A percentile compares a stretch with the other conserved stretches of the same genome.
Evolutionary conservation across 768 basidiomycete species (phyloP).

Genomic region (Ramaria rubella): DNA sequence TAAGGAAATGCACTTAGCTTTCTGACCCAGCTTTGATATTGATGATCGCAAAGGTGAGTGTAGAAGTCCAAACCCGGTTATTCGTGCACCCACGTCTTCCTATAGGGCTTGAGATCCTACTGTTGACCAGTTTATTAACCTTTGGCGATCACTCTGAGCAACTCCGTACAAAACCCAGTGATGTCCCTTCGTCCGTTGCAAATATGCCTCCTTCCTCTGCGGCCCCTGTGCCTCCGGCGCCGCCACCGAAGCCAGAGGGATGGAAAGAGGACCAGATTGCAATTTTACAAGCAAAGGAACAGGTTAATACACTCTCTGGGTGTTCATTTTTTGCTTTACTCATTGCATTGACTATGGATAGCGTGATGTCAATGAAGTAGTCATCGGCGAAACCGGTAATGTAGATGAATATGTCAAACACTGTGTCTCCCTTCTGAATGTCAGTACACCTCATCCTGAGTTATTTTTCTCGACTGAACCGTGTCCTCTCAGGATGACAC

Average conservation of each 20-base stretch:
- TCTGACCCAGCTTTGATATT: constrained; percentile 66
- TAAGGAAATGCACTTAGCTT: neutral
- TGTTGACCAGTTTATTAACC: constrained; percentile 68
- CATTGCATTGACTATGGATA: constrained; percentile 2
- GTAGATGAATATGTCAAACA: constrained; percentile 64
- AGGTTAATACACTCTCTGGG: neutral
- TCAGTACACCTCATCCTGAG: constrained; percentile 21
- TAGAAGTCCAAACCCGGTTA: neutral
- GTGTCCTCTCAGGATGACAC: constrained; percentile 53
- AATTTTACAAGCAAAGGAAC: constrained; percentile 46
- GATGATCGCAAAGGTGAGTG: constrained; percentile 57
- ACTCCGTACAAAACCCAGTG: constrained; percentile 31
- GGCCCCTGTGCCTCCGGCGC: constrained; percentile 24
- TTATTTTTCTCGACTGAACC: neutral
- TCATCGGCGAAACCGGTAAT: constrained; percentile 57
- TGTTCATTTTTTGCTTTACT: neutral
- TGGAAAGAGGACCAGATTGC: constrained; percentile 63
- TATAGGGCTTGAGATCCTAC: constrained; percentile 68
- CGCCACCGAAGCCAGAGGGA: constrained; percentile 15
- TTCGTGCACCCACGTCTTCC: neutral
- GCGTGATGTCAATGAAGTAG: constrained; percentile 51
- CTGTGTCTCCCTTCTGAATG: constrained; percentile 57
- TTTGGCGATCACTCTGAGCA: constrained; percentile 65
- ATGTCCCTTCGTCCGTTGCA: constrained; percentile 1
- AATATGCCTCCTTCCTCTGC: constrained; percentile 9